phyloP scores from a whole-genome alignment of 345 rosid species.

The Firmiana major region DNA sequence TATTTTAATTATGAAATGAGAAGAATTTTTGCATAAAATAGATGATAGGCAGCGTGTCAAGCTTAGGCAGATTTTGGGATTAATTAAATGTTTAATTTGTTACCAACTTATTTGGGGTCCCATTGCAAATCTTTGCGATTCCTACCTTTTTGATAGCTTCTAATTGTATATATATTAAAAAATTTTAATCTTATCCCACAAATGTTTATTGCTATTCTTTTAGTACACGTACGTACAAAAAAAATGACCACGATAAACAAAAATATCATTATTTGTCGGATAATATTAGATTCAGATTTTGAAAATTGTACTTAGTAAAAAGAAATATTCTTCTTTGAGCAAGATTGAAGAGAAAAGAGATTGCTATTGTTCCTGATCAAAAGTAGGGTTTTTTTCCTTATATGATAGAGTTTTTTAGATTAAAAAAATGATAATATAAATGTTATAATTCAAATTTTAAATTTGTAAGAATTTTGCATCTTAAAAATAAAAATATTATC shows the following conservation, averaged over 20 bases:
- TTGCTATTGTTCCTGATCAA: no score
- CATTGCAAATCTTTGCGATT: not conserved
- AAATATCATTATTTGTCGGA: no score
- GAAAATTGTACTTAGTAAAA: not conserved
- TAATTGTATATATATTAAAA: not conserved
- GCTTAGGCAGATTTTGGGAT: not conserved
- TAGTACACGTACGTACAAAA: no score
- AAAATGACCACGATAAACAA: no score
- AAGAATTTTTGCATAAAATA: not conserved
- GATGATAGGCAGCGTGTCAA: not conserved
- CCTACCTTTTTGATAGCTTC: not conserved
- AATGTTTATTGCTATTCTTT: no score
- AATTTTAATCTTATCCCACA: not conserved
- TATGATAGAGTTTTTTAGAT: no score
- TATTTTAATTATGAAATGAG: not conserved
- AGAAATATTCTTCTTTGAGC: no score
- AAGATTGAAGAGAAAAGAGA: not conserved
- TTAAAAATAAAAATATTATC: no score
- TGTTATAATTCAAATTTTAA: no score
- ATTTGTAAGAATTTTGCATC: no score
- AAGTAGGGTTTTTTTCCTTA: no score
- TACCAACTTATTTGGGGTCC: not conserved
- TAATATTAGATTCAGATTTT: not conserved
- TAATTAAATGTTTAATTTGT: not conserved
- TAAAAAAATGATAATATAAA: no score